Conservation (phyloP, 2,329 filamentous ascomycete species). For the Cordyceps cateniannulata region DNA sequence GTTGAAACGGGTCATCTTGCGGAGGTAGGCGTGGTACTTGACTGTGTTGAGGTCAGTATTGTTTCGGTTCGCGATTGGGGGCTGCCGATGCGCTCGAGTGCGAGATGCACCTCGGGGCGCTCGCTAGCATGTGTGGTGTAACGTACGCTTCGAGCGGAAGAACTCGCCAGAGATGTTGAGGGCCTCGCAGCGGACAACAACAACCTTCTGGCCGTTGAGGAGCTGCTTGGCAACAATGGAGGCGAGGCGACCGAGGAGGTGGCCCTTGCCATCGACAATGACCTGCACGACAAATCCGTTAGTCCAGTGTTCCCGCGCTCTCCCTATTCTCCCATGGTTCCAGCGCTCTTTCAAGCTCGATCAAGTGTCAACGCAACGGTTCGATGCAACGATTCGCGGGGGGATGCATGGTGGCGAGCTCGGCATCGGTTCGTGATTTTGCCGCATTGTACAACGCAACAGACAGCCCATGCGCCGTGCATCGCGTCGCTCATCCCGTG, state of each 20-base stretch:
- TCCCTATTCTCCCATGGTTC: neutral
- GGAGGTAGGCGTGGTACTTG: constrained; percentile 99
- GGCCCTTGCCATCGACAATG: constrained; percentile 99
- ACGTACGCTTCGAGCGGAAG: constrained; percentile 99
- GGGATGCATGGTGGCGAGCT: neutral
- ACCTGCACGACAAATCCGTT: constrained; percentile 49
- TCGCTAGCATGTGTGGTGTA: neutral
- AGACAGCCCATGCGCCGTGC: neutral
- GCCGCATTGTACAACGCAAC: neutral
- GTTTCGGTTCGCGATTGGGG: neutral
- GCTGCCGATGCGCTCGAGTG: constrained; percentile 18
- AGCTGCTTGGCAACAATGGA: constrained; percentile 98
- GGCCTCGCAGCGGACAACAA: constrained; percentile 96
- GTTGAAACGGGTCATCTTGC: constrained; percentile 99
- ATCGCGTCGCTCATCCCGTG: neutral
- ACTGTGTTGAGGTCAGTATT: constrained; percentile 61
- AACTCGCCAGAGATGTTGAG: constrained; percentile 99
- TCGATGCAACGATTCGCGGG: neutral
- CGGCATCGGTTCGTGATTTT: neutral
- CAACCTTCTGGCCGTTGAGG: constrained; percentile 98
- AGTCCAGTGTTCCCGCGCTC: constrained; percentile 16
- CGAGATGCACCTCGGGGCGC: neutral
- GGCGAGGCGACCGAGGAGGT: constrained; percentile 98
- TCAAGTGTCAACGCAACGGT: neutral
- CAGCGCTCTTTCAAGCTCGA: neutral